Percentiles rank a stretch among this genome's conserved stretches.
These are phyloP conservation scores for Trametes elegans DNA, from an alignment of 768 basidiomycete species.

Conservation along the genomic window DNA sequence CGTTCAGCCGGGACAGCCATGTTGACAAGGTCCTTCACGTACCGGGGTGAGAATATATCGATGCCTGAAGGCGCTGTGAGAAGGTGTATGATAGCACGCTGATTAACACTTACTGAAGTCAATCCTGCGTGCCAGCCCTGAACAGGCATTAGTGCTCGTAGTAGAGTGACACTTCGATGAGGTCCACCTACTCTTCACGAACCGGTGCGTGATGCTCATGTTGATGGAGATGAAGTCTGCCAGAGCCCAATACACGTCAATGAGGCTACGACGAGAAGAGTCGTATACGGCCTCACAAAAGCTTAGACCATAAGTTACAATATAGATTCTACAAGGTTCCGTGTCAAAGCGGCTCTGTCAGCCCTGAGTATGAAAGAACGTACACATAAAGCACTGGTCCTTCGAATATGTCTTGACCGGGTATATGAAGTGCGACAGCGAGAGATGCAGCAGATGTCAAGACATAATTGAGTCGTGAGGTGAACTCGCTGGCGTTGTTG, in stretches of 20 bases:
- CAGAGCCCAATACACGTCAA: background rate
- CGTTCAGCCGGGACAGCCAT: background rate
- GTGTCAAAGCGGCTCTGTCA: background rate
- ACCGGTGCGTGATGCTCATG: conserved; percentile 44
- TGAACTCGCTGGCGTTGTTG: conserved; percentile 75
- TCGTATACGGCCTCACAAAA: conserved; percentile 45
- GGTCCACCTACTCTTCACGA: conserved; percentile 56
- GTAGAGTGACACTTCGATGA: too few species aligned
- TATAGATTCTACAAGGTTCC: conserved; percentile 39
- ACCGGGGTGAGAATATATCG: conserved; percentile 80
- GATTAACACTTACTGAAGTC: conserved; percentile 66
- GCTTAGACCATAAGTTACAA: conserved; percentile 64
- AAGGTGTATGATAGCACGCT: background rate
- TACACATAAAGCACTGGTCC: conserved; percentile 67
- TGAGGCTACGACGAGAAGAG: conserved; percentile 14
- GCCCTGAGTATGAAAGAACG: conserved; percentile 26
- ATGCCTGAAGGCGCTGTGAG: conserved; percentile 45
- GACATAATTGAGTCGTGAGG: conserved; percentile 68
- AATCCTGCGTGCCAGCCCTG: conserved; percentile 59
- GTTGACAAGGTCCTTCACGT: background rate
- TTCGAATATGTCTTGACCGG: conserved; percentile 51
- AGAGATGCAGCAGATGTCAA: conserved; percentile 62
- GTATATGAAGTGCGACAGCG: conserved; percentile 56
- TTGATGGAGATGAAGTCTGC: conserved; percentile 67
- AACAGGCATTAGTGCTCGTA: too few species aligned